Base-by-base conservation (phyloP, 2,329 filamentous ascomycete species). In the Chaetomium sp. region DNA sequence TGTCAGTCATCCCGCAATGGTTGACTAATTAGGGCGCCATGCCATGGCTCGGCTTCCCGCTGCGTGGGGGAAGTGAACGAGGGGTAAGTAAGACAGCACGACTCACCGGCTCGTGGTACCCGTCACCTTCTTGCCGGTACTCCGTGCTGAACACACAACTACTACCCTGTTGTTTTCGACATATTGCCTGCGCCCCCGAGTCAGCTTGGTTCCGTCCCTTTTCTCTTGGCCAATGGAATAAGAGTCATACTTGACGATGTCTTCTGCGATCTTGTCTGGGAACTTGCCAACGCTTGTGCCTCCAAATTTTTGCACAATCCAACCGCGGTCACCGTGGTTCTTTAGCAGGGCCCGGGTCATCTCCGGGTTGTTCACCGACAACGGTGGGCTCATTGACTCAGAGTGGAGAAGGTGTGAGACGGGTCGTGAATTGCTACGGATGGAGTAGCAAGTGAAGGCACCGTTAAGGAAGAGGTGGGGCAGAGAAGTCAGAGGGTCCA, bases 221-320 rank as follows among this genome's bases (percentile, higher is more conserved):
- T 23, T 38, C 9, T 27, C 29, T 13, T 6, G 35, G 4, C 25
- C 47, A 29, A 33, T 13, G 12, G 25, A 50, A 42, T 13, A 42
- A n/a, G 23, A 33, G 25, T 19, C 64, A 75, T 78, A 86, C 83
- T 81, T 80, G 70, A 93, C 85, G 74, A 94, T 92, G 72, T 90
- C 85, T 70, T 87, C 83, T 31, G 88, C 87, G 72, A 91, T 90
- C 75, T 90, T 89, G 71, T 86, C 84, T 60, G 93, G 89, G 73
- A 96, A 97, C 79, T 98, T 98, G 72, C 94, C 95, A 59, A 98
- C 91, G 75, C 92, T 96, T 60, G 94, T 99, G 59, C 94, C 94
- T 68, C 93, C 93, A 77, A 96, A 97, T 78, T 97, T 97, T 77
- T 97, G 93, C 58, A 97, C 90, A 33, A 96, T 84, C 93, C 93